These are phyloP conservation scores for Gypsophila paniculata DNA, from an alignment of 179 eudicot genomes.

Conservation along the genomic window DNA sequence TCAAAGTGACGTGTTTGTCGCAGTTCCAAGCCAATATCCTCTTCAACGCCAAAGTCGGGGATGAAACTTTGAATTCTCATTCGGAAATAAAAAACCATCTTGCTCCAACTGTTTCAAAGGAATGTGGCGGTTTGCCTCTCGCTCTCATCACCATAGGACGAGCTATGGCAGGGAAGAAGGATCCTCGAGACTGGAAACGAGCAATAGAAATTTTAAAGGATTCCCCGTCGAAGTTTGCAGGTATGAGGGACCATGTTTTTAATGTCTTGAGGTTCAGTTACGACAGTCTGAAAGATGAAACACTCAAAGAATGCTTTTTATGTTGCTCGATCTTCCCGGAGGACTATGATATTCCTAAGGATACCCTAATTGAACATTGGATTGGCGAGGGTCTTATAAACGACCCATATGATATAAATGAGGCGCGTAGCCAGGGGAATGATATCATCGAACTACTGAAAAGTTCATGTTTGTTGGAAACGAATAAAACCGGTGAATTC, in stretches of 20 bases:
- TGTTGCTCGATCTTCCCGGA: constrained; percentile 26
- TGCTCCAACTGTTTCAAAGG: constrained; percentile 18
- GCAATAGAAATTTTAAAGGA: constrained; percentile 15
- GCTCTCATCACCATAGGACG: constrained; percentile 26
- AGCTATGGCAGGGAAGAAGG: constrained; percentile 25
- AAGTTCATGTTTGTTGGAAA: constrained; percentile 25
- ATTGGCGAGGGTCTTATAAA: constrained; percentile 26
- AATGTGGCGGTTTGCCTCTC: constrained; percentile 31
- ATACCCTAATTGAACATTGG: constrained; percentile 22
- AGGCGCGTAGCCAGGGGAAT: constrained; percentile 21
- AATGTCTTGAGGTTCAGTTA: constrained; percentile 27
- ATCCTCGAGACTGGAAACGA: constrained; percentile 22
- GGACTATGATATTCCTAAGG: constrained; percentile 15
- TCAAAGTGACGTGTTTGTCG: constrained; percentile 25
- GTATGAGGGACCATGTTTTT: constrained; percentile 29
- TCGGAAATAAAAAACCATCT: constrained; percentile 21
- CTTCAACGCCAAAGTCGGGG: constrained; percentile 24
- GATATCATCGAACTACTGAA: constrained; percentile 22
- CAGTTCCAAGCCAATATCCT: constrained; percentile 14
- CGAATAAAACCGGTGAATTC: not conserved
- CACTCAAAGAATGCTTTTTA: constrained; percentile 23
- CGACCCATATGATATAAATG: constrained; percentile 14
- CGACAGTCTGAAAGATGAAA: constrained; percentile 20
- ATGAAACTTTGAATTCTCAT: constrained; percentile 20
- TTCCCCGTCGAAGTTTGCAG: constrained; percentile 23